Base-by-base conservation (phyloP, 805 yeast species). In the Wickerhamomyces silvicola region DNA sequence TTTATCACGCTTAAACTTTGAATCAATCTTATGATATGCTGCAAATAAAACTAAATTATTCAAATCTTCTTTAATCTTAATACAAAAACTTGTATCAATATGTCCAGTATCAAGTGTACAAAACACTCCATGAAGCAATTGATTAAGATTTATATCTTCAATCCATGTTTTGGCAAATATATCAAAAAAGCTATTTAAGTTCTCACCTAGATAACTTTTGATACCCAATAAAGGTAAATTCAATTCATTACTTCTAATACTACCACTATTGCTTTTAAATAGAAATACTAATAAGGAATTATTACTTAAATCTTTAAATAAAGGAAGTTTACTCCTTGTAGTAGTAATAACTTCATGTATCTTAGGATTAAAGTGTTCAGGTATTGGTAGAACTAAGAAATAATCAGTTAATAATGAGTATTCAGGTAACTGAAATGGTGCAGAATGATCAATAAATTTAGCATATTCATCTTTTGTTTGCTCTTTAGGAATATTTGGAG, bases 91-190 rank as follows among this genome's bases (percentile, higher is more conserved):
- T 11, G 52, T 45, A 5, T 38, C 33, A 1, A 37, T 19, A 13
- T 27, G 15, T 1, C 29, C 22, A 2, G 41, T 29, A 30, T 57
- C 56, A 4, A 64, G 48, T 4, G 69, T 62, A 38, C 77, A 72
- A 38, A 67, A 66, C 2, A 53, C 51, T 0, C 74, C 68, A 28
- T 60, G 60, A 3, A 68, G 39, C 21, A 71, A 49, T 18, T 54
- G 52, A 11, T 49, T 46, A 30, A 59, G 51, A 10, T 55, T 49
- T 10, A 59, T 37, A 7, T 49, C 50, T 15, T 48, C 45, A 3
- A 59, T 42, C 75, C 74, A 70, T 10, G 48, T 50, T 17, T 45
- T 42, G 0, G 72, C 68, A 43, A 70, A 56, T 1, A 42, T 36
- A 37, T 69, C 73, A 43, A 70, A 67, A 31, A 66, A 59, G 9